Evolutionary conservation across 2,329 filamentous ascomycete species (phyloP).

Genomic region (Cercospora citrullina): DNA sequence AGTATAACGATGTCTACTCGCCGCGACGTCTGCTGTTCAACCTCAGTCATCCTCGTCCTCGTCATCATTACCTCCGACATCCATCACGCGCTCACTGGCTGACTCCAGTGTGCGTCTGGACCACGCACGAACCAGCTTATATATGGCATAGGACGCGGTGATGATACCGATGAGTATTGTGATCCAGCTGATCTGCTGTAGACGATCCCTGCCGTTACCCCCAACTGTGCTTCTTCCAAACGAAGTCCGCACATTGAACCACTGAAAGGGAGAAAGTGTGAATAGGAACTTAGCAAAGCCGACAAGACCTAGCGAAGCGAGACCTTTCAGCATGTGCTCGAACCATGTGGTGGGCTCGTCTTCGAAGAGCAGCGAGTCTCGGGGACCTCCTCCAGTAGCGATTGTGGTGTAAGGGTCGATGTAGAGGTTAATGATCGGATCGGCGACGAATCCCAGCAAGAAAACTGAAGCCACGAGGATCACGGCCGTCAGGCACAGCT

Average conservation of each 20-base stretch:
- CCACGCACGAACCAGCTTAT: constrained; percentile 75
- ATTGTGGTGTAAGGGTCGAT: constrained; percentile 64
- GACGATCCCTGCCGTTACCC: constrained; percentile 70
- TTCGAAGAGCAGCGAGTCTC: constrained; percentile 41
- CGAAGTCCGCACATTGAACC: constrained; percentile 65
- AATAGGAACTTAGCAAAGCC: constrained; percentile 81
- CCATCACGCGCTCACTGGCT: constrained; percentile 77
- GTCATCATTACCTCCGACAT: constrained; percentile 69
- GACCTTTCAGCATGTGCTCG: constrained; percentile 83
- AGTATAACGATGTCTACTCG: constrained; percentile 4
- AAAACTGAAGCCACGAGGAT: constrained; percentile 76
- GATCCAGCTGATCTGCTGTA: constrained; percentile 76
- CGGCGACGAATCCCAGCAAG: constrained; percentile 83
- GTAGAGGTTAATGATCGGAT: constrained; percentile 88
- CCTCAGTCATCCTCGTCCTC: constrained; percentile 50
- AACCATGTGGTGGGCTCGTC: constrained; percentile 65
- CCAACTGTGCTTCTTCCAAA: constrained; percentile 44
- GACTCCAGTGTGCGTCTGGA: constrained; percentile 71
- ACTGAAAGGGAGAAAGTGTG: constrained; percentile 71
- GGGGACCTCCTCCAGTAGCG: constrained; percentile 34
- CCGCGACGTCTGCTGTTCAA: constrained; percentile 9
- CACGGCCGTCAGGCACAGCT: constrained; percentile 67
- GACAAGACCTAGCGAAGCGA: constrained; percentile 84
- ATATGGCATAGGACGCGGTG: constrained; percentile 81
- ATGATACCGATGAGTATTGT: constrained; percentile 77